phyloP scores from a whole-genome alignment of 108 stramenopile genomes.

The Schizochytrium sp. region DNA sequence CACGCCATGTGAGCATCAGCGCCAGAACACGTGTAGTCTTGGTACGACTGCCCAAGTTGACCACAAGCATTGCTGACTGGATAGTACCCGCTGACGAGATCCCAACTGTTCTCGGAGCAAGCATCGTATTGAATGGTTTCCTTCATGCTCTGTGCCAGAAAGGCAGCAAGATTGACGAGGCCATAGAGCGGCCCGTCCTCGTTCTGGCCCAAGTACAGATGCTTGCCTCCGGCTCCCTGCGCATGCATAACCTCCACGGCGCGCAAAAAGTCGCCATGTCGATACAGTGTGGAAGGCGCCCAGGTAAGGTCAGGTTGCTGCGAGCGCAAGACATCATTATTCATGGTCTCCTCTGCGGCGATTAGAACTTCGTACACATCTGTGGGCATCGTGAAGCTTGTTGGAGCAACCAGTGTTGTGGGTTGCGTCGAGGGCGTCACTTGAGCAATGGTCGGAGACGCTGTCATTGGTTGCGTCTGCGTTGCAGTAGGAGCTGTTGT shows the following conservation, averaged over 20 bases:
- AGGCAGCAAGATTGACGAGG: background rate
- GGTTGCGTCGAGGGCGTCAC: no score
- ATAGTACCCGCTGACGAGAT: slow-evolving; percentile 17
- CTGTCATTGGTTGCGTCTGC: background rate
- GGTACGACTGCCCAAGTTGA: slow-evolving; percentile 42
- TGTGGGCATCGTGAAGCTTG: background rate
- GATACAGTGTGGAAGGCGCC: background rate
- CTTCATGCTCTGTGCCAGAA: slow-evolving; percentile 46
- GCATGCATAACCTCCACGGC: background rate
- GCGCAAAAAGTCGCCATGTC: background rate
- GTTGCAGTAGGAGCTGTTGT: background rate
- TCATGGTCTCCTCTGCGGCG: background rate
- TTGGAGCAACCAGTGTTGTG: background rate
- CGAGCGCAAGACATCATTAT: background rate
- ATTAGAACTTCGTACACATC: background rate
- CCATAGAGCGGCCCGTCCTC: background rate
- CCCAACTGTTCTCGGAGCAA: slow-evolving; percentile 50
- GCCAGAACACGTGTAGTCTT: slow-evolving; percentile 44
- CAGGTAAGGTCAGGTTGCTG: background rate
- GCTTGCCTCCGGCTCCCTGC: background rate
- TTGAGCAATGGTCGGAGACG: background rate
- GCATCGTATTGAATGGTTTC: slow-evolving; percentile 54
- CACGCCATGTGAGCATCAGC: slow-evolving; percentile 49
- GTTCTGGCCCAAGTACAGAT: background rate
- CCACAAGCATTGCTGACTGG: slow-evolving; percentile 46